These are phyloP conservation scores for Neoarthrinium moseri DNA, from an alignment of 2,329 filamentous ascomycete species.

Conservation along the genomic window DNA sequence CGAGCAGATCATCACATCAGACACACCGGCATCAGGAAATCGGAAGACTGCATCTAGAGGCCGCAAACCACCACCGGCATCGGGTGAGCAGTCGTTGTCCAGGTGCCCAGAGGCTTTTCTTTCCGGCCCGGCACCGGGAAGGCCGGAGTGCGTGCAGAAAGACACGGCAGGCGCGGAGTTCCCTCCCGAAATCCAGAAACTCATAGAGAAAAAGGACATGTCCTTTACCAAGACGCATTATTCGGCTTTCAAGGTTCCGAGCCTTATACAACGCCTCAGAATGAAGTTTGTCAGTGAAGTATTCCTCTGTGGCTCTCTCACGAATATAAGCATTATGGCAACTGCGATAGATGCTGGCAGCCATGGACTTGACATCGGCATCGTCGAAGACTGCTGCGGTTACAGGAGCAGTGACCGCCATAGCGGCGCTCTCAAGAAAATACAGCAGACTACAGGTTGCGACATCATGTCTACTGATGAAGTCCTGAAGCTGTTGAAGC, in stretches of 20 bases:
- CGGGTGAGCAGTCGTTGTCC: constrained; percentile 21
- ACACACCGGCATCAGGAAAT: constrained; percentile 19
- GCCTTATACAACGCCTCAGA: constrained; percentile 74
- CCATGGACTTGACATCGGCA: constrained; percentile 82
- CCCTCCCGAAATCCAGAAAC: constrained; percentile 37
- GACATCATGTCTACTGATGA: constrained; percentile 59
- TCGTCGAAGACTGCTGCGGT: constrained; percentile 86
- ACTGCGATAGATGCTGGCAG: constrained; percentile 87
- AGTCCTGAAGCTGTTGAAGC: constrained; percentile 43
- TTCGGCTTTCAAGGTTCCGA: constrained; percentile 78
- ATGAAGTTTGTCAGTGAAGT: constrained; percentile 86
- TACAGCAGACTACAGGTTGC: constrained; percentile 74
- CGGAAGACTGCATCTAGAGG: constrained; percentile 17
- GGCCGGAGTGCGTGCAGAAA: constrained; percentile 41
- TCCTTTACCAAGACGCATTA: constrained; percentile 73
- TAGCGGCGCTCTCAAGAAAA: constrained; percentile 65
- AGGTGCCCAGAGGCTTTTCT: constrained; percentile 36
- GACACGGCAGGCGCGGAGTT: constrained; percentile 46
- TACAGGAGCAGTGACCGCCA: constrained; percentile 72
- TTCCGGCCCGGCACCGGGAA: constrained; percentile 29
- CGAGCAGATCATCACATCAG: constrained; percentile 46
- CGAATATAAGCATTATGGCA: constrained; percentile 86
- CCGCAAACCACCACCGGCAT: constrained; percentile 21
- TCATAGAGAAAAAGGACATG: constrained; percentile 47
- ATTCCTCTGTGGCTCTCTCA: constrained; percentile 83